phyloP scores from a whole-genome alignment of 768 basidiomycete species.

The Boletus subparvulus region DNA sequence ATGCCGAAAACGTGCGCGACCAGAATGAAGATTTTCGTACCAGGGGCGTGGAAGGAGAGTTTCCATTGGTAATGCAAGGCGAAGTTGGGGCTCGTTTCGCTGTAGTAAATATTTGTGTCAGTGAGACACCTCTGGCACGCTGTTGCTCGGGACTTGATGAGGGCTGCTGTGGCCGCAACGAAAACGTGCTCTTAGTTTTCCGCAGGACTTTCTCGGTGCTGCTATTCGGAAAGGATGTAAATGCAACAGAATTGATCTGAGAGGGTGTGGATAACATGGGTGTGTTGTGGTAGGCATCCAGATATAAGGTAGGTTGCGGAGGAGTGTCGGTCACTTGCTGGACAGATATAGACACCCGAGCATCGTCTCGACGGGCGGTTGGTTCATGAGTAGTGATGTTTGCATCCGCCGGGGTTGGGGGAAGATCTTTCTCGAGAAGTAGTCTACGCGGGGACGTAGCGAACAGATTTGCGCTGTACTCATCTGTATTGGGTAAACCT shows the following conservation, averaged over 20 bases:
- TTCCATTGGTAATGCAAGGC: constrained; percentile 21
- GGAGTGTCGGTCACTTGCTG: constrained; percentile 31
- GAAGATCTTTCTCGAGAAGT: constrained; percentile 47
- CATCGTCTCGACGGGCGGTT: constrained; percentile 5
- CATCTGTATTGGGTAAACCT: constrained; percentile 19
- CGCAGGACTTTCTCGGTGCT: constrained; percentile 34
- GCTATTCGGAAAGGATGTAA: constrained; percentile 28
- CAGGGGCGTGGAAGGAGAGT: constrained; percentile 39
- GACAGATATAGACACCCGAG: constrained; percentile 16
- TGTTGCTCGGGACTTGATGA: constrained; percentile 20
- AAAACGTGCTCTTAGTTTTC: constrained; percentile 53
- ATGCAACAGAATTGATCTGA: constrained; percentile 51
- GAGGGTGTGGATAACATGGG: constrained; percentile 42
- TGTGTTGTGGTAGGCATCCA: constrained; percentile 57
- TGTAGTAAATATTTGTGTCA: constrained; percentile 46
- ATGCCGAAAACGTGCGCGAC: constrained; percentile 51
- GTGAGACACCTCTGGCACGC: constrained; percentile 56
- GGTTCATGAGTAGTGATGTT: not conserved
- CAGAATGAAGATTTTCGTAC: constrained; percentile 68
- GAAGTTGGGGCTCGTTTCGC: constrained; percentile 45
- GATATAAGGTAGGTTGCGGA: constrained; percentile 55
- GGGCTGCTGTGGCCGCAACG: constrained; percentile 16
- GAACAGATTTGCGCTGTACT: constrained; percentile 24
- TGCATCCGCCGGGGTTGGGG: constrained; percentile 39
- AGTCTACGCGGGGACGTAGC: constrained; percentile 10